Conservation (phyloP, 2,329 filamentous ascomycete species). For the Pseudopyricularia javanii region DNA sequence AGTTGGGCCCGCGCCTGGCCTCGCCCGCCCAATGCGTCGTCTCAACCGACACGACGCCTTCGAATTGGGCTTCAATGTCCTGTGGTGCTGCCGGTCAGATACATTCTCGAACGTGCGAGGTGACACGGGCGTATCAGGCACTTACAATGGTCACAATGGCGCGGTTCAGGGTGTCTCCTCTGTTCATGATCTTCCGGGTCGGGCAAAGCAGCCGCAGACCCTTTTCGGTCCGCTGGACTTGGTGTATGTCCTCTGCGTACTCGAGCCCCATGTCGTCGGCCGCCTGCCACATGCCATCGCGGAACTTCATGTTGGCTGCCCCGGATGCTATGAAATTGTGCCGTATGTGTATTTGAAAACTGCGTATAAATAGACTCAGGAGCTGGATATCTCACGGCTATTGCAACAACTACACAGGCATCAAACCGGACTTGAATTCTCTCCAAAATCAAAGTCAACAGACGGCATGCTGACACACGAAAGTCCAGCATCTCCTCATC, state of each 20-base stretch:
- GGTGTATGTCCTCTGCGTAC: conserved; percentile 54
- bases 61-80: conserved; percentile 43
- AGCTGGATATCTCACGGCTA: too few species aligned
- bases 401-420: too few species aligned
- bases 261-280: conserved; percentile 47
- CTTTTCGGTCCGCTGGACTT: conserved; percentile 32
- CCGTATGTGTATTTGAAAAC: too few species aligned
- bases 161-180: conserved; percentile 44
- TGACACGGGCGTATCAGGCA: too few species aligned
- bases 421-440: too few species aligned
- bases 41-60: conserved; percentile 48
- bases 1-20: conserved; percentile 37
- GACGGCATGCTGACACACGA: not conserved
- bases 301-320: conserved; percentile 46
- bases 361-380: too few species aligned
- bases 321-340: too few species aligned
- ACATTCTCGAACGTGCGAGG: not conserved
- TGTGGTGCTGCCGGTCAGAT: not conserved
- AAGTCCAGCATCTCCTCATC: not conserved
- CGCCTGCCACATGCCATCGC: conserved; percentile 56
- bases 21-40: conserved; percentile 45
- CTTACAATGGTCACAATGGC: conserved; percentile 38
- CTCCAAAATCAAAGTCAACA: too few species aligned
- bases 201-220: conserved; percentile 44
- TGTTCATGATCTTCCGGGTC: conserved; percentile 37